Base-by-base conservation (phyloP, 2,329 filamentous ascomycete species). In the Leptodontidium sp. region DNA sequence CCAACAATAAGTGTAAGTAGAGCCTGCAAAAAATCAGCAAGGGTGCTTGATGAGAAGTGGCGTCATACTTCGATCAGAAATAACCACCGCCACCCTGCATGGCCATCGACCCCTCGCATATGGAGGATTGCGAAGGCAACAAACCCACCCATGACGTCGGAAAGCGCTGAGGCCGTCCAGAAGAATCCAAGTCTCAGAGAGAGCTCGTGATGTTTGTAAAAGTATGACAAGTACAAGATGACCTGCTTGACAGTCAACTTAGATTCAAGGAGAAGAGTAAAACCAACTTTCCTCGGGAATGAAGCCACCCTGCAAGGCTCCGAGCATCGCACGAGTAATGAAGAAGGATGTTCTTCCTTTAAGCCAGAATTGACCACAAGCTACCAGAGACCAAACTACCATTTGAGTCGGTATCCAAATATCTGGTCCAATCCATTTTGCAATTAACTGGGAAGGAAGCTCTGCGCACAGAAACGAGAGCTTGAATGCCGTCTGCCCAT, bases 161-260 rank as follows among this genome's bases (percentile, higher is more conserved):
- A 83, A 5, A 79, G 77, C 53, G 83, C 81, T 64, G 87, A 88
- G 1, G 87, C 82, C 1, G 74, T 85, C 91, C 90, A 93, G 78
- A 92, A 92, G 80, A 85, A 91, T 64, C 86, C 87, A 29, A 93
- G 80, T 0, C 91, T 84, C 47, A 86, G 84, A 0, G 90, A 89
- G 1, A 93, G 82, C 77, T 92, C 86, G 68, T 83, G 84, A 1
- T 87, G 86, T 12, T 86, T 92, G 79, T 92, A 93, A 80, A 89
- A 93, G 77, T 93, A 93, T 35, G 85, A 88, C 1, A 92, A 82
- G 75, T 91, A 92, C 0, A 90, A 80, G 64, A 90, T 86, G 35
- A 76, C 75, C 74, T 82, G 62, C 9, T 9, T n/a, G 11, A 47
- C 8, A 47, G 26, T 47, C 67, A 15, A 66, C 35, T 40, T 53